Evolutionary conservation across 768 basidiomycete genomes (phyloP).

Genomic region (Lentinula guzmanii): DNA sequence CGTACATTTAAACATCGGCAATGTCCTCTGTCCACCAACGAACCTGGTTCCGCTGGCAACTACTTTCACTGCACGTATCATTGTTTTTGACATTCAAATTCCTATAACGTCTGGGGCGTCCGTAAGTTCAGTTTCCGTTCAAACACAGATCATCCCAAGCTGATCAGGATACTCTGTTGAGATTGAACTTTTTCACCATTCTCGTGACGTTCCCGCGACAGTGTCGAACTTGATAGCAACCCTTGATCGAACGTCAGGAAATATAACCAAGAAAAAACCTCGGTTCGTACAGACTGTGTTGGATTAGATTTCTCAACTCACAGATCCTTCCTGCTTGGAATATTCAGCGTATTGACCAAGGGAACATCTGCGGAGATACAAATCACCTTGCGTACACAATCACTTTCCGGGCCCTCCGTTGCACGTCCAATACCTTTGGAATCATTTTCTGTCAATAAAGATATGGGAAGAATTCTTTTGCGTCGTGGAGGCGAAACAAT

Average conservation of each 20-base stretch:
- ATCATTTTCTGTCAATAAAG: slow-evolving; percentile 82
- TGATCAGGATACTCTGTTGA: slow-evolving; percentile 18
- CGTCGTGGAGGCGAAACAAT: slow-evolving; percentile 91
- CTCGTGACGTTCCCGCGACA: slow-evolving; percentile 85
- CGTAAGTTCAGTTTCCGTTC: slow-evolving; percentile 33
- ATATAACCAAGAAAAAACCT: slow-evolving; percentile 71
- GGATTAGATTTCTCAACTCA: too few relatives aligned
- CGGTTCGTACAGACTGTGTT: slow-evolving; percentile 43
- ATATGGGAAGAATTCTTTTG: slow-evolving; percentile 91
- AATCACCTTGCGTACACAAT: slow-evolving; percentile 61
- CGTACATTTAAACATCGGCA: slow-evolving; percentile 81
- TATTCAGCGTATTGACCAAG: slow-evolving; percentile 75
- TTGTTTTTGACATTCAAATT: slow-evolving; percentile 88
- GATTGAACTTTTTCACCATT: slow-evolving; percentile 96
- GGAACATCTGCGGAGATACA: slow-evolving; percentile 81
- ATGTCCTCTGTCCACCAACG: slow-evolving; percentile 74
- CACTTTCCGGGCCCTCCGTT: slow-evolving; percentile 39
- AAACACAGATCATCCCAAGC: neutral
- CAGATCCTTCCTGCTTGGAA: too few relatives aligned
- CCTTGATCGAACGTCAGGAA: slow-evolving; percentile 73
- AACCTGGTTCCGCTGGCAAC: slow-evolving; percentile 73
- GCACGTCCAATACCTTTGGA: slow-evolving; percentile 77
- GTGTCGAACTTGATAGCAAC: slow-evolving; percentile 75
- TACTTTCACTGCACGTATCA: slow-evolving; percentile 78
- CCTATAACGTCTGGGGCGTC: slow-evolving; percentile 87